Evolutionary conservation across 352 stramenopile species (phyloP).

Genomic region (Phytophthora pinifolia): DNA sequence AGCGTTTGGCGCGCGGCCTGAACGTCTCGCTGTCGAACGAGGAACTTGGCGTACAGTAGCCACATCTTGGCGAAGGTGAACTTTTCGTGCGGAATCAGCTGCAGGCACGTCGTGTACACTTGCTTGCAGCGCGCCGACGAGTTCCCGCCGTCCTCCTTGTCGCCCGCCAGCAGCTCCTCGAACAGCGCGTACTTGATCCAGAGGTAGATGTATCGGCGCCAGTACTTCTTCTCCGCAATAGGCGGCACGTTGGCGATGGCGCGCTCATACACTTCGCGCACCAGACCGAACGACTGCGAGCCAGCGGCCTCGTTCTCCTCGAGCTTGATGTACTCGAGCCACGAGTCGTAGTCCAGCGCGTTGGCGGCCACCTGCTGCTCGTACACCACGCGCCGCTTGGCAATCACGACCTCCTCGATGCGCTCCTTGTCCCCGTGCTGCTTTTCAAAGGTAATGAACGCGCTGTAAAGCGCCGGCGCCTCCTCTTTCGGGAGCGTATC

Average conservation of each 20-base stretch:
- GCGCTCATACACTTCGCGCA: slow-evolving; percentile 96
- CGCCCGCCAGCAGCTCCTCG: slow-evolving; percentile 92
- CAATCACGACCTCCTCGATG: slow-evolving; percentile 96
- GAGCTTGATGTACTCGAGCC: slow-evolving; percentile 99
- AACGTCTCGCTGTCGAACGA: slow-evolving; percentile 95
- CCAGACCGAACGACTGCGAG: slow-evolving; percentile 55
- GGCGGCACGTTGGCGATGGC: slow-evolving; percentile 95
- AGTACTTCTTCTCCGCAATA: slow-evolving; percentile 96
- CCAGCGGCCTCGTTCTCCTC: slow-evolving; percentile 89
- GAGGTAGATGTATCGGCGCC: slow-evolving; percentile 98
- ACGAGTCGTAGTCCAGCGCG: slow-evolving; percentile 97
- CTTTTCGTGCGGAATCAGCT: slow-evolving; percentile 92
- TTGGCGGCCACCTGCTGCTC: slow-evolving; percentile 90
- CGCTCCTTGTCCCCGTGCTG: slow-evolving; percentile 95
- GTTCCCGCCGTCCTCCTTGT: slow-evolving; percentile 44
- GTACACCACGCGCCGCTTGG: slow-evolving; percentile 95
- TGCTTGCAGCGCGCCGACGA: slow-evolving; percentile 79
- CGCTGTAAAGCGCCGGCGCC: slow-evolving; percentile 93
- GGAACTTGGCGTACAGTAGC: slow-evolving; percentile 96
- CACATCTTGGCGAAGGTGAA: slow-evolving; percentile 99
- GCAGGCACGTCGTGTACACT: slow-evolving; percentile 95
- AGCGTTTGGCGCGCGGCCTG: slow-evolving; percentile 90
- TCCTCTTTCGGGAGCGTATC: slow-evolving; percentile 84
- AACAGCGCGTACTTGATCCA: slow-evolving; percentile 99
- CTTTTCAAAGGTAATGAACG: slow-evolving; percentile 99